A percentile compares a stretch with the other conserved stretches of the same genome.
Conservation (phyloP, 306 rosid species). For the cucumber (Cucumis sativus) region Cucumber_9930_V3 NC_026655.2:25141001-25141500, state of each 20-base stretch:
- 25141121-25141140: background rate
- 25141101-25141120: background rate
- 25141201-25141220: background rate
- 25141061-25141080: background rate
- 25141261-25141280: background rate
- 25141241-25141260: background rate
- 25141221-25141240: background rate
- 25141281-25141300: background rate
- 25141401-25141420: slow-evolving; percentile 41
- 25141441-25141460: slow-evolving; percentile 88
- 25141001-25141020: slow-evolving; percentile 80
- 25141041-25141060: slow-evolving; percentile 61
- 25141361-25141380: background rate
- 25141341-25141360: background rate
- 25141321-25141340: background rate
- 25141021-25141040: slow-evolving; percentile 83
- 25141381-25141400: background rate
- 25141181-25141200: background rate
- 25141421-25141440: slow-evolving; percentile 88
- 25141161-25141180: background rate
- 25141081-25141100: background rate
- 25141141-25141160: background rate
- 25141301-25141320: background rate
- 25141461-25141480: slow-evolving; percentile 82
- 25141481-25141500: slow-evolving; percentile 96